Evolutionary conservation across 2,329 filamentous ascomycete species (phyloP), one percentile per base, ranked within the genome.

Genomic region (Mycocentrospora acerina): DNA sequence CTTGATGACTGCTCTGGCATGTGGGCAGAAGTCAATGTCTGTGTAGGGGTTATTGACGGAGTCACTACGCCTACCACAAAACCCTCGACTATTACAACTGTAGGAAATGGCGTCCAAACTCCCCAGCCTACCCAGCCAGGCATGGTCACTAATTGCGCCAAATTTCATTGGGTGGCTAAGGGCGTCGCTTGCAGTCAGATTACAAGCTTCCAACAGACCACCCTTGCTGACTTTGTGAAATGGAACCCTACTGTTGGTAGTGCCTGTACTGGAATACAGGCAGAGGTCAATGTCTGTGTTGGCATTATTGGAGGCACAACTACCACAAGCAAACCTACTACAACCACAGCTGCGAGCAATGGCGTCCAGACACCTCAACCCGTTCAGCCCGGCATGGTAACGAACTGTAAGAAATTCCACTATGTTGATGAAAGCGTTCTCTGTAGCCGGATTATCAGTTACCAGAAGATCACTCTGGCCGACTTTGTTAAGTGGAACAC

Each of bases 101-200:
- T 33, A 25, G 38, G 41, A 5, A 41, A 48, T 10, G 36, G 39
- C 13, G 19, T 48, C 15, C 5, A 32, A 10, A 48, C 45, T 3
- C 40, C 40, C 4, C 29, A 34, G 14, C 42, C 40, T 3, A 40
- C 29, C 2, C 48, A 48, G n/a, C n/a, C n/a, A n/a, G n/a, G n/a
- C n/a, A n/a, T n/a, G n/a, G n/a, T n/a, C n/a, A n/a, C n/a, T n/a
- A 49, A 46, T 32, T 48, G 42, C 32, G 32, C 41, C 7, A 42
- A 28, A 7, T 46, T 46, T 16, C 35, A 48, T 22, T 32, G 18
- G 1, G 37, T 40, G 2, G 34, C 18, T 4, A 18, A 27, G 11
- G 35, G 31, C 7, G 19, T 30, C 3, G 14, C 12, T 3, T 42
- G 40, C 11, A 43, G 22, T 11, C 17, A 22, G 24, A 24, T 27